Evolutionary conservation across 1,284 basidiomycete species (phyloP).

Genomic region (Paramarasmius palmivorus): DNA sequence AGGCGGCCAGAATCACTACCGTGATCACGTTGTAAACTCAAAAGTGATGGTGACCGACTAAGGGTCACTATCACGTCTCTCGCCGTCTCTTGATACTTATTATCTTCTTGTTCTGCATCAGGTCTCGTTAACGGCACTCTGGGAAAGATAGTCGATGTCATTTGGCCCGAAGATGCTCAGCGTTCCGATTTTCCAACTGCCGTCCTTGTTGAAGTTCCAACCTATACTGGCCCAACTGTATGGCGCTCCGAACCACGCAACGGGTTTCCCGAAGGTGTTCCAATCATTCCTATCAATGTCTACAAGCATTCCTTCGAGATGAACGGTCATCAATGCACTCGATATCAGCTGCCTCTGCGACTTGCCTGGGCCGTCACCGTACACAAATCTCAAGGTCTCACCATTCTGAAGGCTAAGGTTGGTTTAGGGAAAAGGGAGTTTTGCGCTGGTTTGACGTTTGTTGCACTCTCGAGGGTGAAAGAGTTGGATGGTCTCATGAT

Average conservation of each 20-base stretch:
- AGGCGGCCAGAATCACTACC: no score
- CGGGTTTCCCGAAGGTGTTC: conserved; percentile 9
- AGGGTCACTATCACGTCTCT: neutral
- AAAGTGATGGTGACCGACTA: neutral
- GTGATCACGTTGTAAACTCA: no score
- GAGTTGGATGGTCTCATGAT: conserved; percentile 1
- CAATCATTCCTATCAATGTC: conserved; percentile 13
- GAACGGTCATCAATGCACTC: neutral
- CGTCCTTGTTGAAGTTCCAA: conserved; percentile 14
- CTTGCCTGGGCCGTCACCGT: neutral
- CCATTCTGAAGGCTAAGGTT: neutral
- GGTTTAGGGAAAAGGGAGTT: neutral
- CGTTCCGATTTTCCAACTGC: conserved; percentile 15
- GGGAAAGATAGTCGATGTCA: neutral
- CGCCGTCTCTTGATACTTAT: no score
- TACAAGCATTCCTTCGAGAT: conserved; percentile 7
- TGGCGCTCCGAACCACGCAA: conserved; percentile 11
- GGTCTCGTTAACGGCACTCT: neutral
- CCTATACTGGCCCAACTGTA: conserved; percentile 14
- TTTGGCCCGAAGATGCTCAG: neutral
- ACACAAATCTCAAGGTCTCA: conserved; percentile 7
- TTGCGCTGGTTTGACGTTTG: conserved; percentile 1
- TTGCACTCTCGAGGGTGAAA: conserved; percentile 1
- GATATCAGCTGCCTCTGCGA: neutral
- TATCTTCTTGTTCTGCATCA: no score